Percentiles rank a stretch among this genome's conserved stretches.
Conservation (phyloP, 179 eudicot species). For the Pouteria campechiana region DNA sequence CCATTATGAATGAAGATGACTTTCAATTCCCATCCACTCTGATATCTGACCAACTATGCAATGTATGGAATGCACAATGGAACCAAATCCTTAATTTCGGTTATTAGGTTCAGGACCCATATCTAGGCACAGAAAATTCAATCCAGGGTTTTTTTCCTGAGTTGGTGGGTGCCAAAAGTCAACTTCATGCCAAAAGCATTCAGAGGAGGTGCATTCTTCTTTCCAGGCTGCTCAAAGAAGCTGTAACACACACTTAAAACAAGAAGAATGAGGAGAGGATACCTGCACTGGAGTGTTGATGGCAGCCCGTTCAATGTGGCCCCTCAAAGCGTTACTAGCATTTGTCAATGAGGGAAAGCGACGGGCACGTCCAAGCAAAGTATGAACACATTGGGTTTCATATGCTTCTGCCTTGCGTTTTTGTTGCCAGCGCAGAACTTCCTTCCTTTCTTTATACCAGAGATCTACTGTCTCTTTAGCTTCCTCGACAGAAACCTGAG, state of each 20-base stretch:
- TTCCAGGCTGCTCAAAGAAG: too few species aligned
- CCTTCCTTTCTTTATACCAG: constrained; percentile 87
- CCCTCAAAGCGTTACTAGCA: constrained; percentile 33
- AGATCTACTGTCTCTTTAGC: constrained; percentile 78
- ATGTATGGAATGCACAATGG: too few species aligned
- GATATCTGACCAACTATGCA: too few species aligned
- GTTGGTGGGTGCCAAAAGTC: too few species aligned
- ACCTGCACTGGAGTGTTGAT: constrained; percentile 99
- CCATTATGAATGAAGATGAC: too few species aligned
- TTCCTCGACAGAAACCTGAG: constrained; percentile 81
- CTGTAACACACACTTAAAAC: not conserved
- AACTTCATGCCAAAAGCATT: too few species aligned
- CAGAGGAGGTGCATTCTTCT: too few species aligned
- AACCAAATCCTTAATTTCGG: too few species aligned
- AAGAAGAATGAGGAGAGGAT: not conserved
- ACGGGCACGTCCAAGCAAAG: constrained; percentile 85
- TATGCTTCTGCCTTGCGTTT: constrained; percentile 59
- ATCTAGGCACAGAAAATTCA: too few species aligned
- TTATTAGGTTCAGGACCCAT: too few species aligned
- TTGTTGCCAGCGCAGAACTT: constrained; percentile 77
- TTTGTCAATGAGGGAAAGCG: constrained; percentile 46
- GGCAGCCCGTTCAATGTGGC: constrained; percentile 96
- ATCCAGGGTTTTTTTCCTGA: too few species aligned
- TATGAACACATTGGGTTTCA: constrained; percentile 35
- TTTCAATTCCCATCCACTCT: too few species aligned